Percentiles rank a stretch among this genome's conserved stretches.
Evolutionary conservation across 352 stramenopile genomes (phyloP).

Genomic region (Globisporangium lucens): DNA sequence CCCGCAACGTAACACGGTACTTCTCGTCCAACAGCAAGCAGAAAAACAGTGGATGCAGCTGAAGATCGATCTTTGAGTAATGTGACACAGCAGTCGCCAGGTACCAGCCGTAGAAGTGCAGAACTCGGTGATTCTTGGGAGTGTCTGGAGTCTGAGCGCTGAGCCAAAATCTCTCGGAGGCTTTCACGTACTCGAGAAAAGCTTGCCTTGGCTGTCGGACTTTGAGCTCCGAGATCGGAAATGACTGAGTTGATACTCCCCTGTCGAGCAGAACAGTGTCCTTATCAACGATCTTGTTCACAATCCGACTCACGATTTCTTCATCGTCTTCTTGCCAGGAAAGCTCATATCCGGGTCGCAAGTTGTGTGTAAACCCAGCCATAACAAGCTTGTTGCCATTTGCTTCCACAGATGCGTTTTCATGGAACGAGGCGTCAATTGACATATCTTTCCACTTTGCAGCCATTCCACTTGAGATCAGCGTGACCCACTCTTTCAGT

Average conservation of each 20-base stretch:
- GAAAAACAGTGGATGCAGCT: conserved; percentile 51
- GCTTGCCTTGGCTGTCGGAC: conserved; percentile 38
- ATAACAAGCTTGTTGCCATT: conserved; percentile 51
- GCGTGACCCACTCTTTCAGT: conserved; percentile 69
- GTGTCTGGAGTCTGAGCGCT: conserved; percentile 40
- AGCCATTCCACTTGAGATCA: conserved; percentile 36
- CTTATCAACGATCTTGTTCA: conserved; percentile 46
- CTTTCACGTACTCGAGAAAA: conserved; percentile 56
- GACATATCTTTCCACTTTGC: conserved; percentile 45
- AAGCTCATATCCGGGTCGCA: conserved; percentile 34
- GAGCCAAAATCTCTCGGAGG: conserved; percentile 62
- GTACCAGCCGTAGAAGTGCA: conserved; percentile 65
- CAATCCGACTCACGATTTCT: conserved; percentile 33
- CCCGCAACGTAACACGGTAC: conserved; percentile 36
- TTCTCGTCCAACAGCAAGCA: conserved; percentile 34
- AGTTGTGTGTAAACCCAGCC: conserved; percentile 18
- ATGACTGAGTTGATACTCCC: conserved; percentile 30
- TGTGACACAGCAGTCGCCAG: conserved; percentile 52
- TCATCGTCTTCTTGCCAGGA: conserved; percentile 25
- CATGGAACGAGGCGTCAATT: conserved; percentile 15
- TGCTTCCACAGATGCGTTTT: conserved; percentile 27
- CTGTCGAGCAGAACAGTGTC: conserved; percentile 52
- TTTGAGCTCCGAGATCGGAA: conserved; percentile 34
- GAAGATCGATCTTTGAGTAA: conserved; percentile 33
- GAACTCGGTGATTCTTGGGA: conserved; percentile 25